phyloP scores from a whole-genome alignment of 345 rosid species.

The Arabidopsis arenosa region DNA sequence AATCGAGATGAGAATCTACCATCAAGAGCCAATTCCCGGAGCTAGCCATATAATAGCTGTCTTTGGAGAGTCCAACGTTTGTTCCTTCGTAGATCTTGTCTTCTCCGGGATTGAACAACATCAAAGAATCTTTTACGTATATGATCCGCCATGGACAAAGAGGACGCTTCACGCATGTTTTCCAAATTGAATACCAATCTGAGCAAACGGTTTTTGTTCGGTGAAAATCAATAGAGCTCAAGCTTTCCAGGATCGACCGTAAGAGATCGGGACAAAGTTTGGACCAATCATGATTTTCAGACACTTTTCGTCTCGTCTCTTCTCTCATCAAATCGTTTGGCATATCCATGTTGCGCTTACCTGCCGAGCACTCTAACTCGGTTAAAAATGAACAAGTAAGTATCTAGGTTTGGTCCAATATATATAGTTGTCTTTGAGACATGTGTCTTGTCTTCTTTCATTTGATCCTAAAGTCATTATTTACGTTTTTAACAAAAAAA shows the following conservation, averaged over 20 bases:
- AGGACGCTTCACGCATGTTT: neutral
- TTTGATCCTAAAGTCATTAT: too few species aligned
- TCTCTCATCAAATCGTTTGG: neutral
- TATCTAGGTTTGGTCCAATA: too few species aligned
- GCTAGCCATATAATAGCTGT: neutral
- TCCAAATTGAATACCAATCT: neutral
- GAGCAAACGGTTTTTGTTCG: neutral
- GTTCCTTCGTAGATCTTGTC: neutral
- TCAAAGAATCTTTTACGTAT: neutral
- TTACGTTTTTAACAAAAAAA: too few species aligned
- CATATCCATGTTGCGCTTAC: neutral
- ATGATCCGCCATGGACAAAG: slow-evolving; percentile 3
- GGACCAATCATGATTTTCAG: neutral
- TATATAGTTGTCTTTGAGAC: too few species aligned
- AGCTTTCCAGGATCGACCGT: neutral
- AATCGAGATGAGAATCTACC: neutral
- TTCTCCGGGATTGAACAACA: neutral
- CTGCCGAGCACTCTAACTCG: neutral
- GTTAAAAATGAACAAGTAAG: too few species aligned
- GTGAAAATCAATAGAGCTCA: neutral
- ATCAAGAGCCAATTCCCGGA: neutral
- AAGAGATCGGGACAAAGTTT: neutral
- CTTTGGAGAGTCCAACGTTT: neutral
- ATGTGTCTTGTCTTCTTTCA: too few species aligned
- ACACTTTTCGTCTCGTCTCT: neutral